A percentile compares a stretch with the other conserved stretches of the same genome.
Conservation (phyloP, 768 basidiomycete species). For the Tephrocybe rancida region DNA sequence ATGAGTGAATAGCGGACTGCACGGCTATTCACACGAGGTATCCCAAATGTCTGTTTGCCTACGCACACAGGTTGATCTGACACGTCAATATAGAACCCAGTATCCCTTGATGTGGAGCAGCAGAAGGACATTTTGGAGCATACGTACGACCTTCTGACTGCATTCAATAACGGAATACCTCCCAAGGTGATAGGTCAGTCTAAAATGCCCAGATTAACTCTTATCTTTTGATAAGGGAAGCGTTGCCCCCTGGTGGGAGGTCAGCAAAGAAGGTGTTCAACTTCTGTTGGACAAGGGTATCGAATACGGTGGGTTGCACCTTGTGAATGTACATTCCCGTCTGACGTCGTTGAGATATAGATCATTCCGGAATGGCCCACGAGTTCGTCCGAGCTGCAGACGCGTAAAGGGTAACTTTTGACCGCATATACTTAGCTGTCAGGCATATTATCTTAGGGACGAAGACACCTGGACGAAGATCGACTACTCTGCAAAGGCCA, state of each 20-base stretch:
- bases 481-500: constrained; percentile 57
- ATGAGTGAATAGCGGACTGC: constrained; percentile 56
- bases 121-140: constrained; percentile 73
- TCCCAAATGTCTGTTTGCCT: constrained; percentile 2
- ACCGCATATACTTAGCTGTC: constrained; percentile 36
- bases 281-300: constrained; percentile 73
- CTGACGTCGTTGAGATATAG: not conserved
- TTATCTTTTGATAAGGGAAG: constrained; percentile 38
- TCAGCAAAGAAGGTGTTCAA: constrained; percentile 63
- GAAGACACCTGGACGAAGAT: constrained; percentile 77
- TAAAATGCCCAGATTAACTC: not conserved
- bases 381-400: constrained; percentile 20
- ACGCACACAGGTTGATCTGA: not conserved
- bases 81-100: constrained; percentile 49
- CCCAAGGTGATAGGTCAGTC: constrained; percentile 42
- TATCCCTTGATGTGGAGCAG: constrained; percentile 60
- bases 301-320: constrained; percentile 56
- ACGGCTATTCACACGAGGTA: constrained; percentile 75
- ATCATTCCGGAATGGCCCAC: constrained; percentile 16
- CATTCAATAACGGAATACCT: constrained; percentile 61
- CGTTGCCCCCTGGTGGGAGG: constrained; percentile 84
- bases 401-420: not conserved
- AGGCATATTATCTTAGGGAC: constrained; percentile 70
- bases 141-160: constrained; percentile 64
- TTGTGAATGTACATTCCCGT: not conserved